phyloP scores from a whole-genome alignment of 306 rosid species.

The Crataegus laevigata region DNA sequence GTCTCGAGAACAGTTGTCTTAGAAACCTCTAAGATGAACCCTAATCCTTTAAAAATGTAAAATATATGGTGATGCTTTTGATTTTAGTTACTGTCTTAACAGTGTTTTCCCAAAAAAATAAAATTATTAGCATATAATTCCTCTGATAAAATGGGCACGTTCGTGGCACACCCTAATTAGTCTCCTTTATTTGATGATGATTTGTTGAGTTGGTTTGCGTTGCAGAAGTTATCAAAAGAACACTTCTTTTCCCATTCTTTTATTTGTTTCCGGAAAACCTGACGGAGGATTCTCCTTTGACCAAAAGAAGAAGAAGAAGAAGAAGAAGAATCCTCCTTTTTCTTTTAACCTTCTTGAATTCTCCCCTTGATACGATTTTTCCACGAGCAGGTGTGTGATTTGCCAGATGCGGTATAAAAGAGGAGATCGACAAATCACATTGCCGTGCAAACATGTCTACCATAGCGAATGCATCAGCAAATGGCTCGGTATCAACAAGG shows the following conservation, averaged over 20 bases:
- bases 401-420: slow-evolving; percentile 88
- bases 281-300: background rate
- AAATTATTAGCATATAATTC: background rate
- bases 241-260: background rate
- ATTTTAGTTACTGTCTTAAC: background rate
- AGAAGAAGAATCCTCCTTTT: background rate
- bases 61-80: background rate
- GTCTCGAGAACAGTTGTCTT: background rate
- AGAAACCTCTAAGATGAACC: background rate
- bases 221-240: background rate
- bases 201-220: background rate
- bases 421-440: slow-evolving; percentile 74
- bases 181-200: background rate
- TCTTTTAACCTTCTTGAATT: background rate
- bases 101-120: background rate
- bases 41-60: background rate
- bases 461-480: slow-evolving; percentile 78
- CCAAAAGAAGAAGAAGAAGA: background rate
- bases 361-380: background rate
- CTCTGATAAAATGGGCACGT: background rate
- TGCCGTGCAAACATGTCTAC: slow-evolving; percentile 83
- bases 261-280: background rate
- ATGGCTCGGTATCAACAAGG: slow-evolving; percentile 96
- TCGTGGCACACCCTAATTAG: background rate
- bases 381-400: slow-evolving; percentile 61